Base-by-base conservation (phyloP, 768 basidiomycete genomes). In the Pleurotus giganteus region DNA sequence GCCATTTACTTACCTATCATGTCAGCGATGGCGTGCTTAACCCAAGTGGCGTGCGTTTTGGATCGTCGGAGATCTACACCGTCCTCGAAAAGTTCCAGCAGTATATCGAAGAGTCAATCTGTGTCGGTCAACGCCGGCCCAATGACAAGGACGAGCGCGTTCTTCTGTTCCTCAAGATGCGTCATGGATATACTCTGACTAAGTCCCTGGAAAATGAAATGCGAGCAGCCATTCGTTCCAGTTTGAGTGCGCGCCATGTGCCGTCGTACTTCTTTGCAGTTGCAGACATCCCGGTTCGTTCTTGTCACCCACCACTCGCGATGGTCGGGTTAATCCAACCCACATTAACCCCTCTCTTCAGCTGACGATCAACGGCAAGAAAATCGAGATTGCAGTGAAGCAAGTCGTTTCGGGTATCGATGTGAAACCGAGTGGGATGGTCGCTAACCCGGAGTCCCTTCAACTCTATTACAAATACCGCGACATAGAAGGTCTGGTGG, bases 31-130 rank as follows among this genome's bases (percentile, higher is more conserved):
- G 84, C 13, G 88, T 88, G 13, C 73, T 88, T 27, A 92, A 92
- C 58, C 90, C 90, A 3, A 85, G 83, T 27, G 90, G 90, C 4
- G 84, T 92, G 49, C 82, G 91, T 2, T 93, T 93, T 63, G 90
- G 90, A 34, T 89, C 88, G 1, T 84, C 78, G 5, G 91, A 93
- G 67, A 88, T 92, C n/a, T 93, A 92, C 60, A 73, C 80, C 4
- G 80, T 89, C 8, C 69, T 91, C 55, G 81, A 86, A 37, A 71
- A 77, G 47, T 85, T 89, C 55, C 70, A 76, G 0, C 61, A 67
- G 13, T 69, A 64, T 9, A 62, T 92, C 17, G 84, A 88, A 51
- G 90, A 93, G 61, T 80, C 78, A 6, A 71, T 93, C 7, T 91
- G 89, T 46, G 78, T 93, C 4, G 90, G 90, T 1, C 84, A 88